Evolutionary conservation across 768 basidiomycete species (phyloP).

Genomic region (Sporobolomyces phaffii): DNA sequence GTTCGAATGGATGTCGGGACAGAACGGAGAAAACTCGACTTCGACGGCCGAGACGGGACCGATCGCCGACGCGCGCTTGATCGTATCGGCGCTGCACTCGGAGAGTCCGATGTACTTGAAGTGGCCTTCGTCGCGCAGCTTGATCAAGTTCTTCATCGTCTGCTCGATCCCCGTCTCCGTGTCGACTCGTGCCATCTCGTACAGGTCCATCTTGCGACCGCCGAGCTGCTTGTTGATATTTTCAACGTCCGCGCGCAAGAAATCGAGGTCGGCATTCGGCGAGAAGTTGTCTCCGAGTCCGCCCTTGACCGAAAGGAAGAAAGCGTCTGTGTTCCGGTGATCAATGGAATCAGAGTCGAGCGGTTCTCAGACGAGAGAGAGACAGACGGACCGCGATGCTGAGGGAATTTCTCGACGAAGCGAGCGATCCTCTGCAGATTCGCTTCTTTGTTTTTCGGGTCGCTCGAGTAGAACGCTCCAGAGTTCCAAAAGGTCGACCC

Average conservation of each 20-base stretch:
- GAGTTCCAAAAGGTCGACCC: constrained; percentile 51
- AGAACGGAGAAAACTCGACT: constrained; percentile 52
- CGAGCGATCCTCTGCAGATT: constrained; percentile 54
- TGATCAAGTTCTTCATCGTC: constrained; percentile 48
- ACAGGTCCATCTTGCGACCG: constrained; percentile 55
- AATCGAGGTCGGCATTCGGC: constrained; percentile 45
- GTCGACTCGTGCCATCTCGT: constrained; percentile 53
- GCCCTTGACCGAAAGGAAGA: constrained; percentile 55
- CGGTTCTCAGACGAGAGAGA: background rate
- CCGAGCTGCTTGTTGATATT: constrained; percentile 45
- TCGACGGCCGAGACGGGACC: constrained; percentile 57
- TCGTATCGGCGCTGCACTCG: constrained; percentile 47
- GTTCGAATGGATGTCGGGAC: constrained; percentile 33
- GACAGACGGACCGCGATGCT: constrained; percentile 35
- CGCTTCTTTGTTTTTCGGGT: constrained; percentile 46
- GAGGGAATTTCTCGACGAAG: constrained; percentile 54
- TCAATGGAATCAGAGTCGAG: background rate
- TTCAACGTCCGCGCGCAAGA: constrained; percentile 54
- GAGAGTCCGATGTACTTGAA: constrained; percentile 61
- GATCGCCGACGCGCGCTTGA: constrained; percentile 48
- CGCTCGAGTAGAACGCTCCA: constrained; percentile 58
- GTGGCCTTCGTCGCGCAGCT: constrained; percentile 55
- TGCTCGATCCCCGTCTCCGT: constrained; percentile 19
- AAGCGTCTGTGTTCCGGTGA: constrained; percentile 45
- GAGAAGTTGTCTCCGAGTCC: constrained; percentile 32